Evolutionary conservation across 179 eudicot genomes (phyloP).

Genomic region (Beta corolliflora): DNA sequence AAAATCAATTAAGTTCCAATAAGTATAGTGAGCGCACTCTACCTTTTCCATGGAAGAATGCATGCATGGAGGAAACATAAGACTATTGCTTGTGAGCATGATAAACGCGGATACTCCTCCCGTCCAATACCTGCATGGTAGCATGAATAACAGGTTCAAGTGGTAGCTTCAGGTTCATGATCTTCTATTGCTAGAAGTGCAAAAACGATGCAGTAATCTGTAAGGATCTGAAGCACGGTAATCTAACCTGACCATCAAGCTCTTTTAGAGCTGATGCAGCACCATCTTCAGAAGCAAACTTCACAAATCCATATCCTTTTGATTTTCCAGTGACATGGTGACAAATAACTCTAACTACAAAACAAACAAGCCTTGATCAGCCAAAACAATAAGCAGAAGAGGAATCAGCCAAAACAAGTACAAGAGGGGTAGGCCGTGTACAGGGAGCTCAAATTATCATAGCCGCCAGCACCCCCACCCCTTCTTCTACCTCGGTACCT

Average conservation of each 20-base stretch:
- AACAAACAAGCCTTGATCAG: slow-evolving; percentile 6
- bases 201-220: not conserved
- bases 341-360: slow-evolving; percentile 64
- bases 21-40: too few relatives aligned
- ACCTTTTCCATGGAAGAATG: not conserved
- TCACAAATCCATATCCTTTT: slow-evolving; percentile 73
- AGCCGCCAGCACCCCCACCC: too few relatives aligned
- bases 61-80: not conserved
- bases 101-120: slow-evolving; percentile 58
- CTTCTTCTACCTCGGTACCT: too few relatives aligned
- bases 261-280: slow-evolving; percentile 60
- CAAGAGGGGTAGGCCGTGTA: too few relatives aligned
- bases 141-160: not conserved
- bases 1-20: too few relatives aligned
- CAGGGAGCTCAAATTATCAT: too few relatives aligned
- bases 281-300: slow-evolving; percentile 48
- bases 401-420: too few relatives aligned
- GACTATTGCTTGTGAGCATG: slow-evolving; percentile 46
- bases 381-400: not conserved
- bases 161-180: not conserved
- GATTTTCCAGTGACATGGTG: slow-evolving; percentile 68
- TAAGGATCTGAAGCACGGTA: not conserved
- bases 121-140: slow-evolving; percentile 49
- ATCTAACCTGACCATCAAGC: slow-evolving; percentile 62
- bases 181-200: not conserved